Evolutionary conservation across 495 filamentous ascomycete genomes (phyloP), one percentile per base, ranked within the genome.

Genomic region (Neurospora sp.): DNA sequence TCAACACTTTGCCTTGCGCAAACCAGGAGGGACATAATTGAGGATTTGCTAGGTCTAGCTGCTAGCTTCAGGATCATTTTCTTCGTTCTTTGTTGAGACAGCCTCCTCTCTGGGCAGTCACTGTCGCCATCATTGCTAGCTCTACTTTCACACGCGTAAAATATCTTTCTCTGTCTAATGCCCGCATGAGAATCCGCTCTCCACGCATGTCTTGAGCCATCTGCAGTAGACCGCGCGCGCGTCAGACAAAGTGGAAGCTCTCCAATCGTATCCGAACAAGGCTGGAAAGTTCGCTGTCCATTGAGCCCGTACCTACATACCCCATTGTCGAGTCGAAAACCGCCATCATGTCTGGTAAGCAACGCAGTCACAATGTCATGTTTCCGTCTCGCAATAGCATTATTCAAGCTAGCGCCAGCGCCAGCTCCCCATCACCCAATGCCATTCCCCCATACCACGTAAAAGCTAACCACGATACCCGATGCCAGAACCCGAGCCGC

Each of bases 401-500:
- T 27, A 27, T 27, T 27, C 22, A 27, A 27, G 22, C 22, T 27
- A 27, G 22, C 22, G 22, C 22, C 22, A 38, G 44, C 48, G 18
- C 40, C 38, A 27, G 68, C 72, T 22, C 18, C 18, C 71, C 68
- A 69, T 46, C 31, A 27, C 71, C 27, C 20, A 69, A 40, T 46
- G 69, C 40, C 10, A 41, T 18, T 38, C 2, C 2, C 68, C 40
- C 1, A 14, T 59, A n/a, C 35, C 27, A 1, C 11, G 12, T 71
- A 70, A 27, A 35, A 74, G 75, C 79, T 81, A 72, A 81, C 74
- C 70, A 69, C 5, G 27, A 53, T 12, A 41, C 27, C 38, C 69
- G 44, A 27, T 68, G 35, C 70, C 75, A 79, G 85, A 86, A 75
- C 92, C 93, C 70, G 94, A 97, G 87, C 91, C 94, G 72, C 91